Percentiles rank a stretch among this genome's conserved stretches.
These are phyloP conservation scores for Salix caprea DNA, from an alignment of 345 rosid genomes.

Conservation along the genomic window DNA sequence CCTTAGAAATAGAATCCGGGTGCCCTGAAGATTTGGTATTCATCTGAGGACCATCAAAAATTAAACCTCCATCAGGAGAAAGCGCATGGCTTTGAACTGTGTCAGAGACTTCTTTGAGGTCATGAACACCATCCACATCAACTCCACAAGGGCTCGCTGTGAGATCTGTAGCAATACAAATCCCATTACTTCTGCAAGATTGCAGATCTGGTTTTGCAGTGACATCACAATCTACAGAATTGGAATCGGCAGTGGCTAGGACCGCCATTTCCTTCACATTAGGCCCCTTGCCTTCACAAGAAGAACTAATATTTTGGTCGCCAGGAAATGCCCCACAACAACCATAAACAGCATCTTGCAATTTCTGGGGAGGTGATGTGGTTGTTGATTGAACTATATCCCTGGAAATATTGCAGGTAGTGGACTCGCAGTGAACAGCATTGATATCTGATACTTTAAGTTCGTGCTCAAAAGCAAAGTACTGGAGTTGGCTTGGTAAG, in stretches of 20 bases:
- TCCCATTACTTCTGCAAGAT: not conserved
- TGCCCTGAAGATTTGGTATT: slow-evolving; percentile 1
- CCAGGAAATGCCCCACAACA: not conserved
- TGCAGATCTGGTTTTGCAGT: not conserved
- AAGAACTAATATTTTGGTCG: not conserved
- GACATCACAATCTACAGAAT: not conserved
- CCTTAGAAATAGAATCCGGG: slow-evolving; percentile 4
- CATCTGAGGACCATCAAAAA: not conserved
- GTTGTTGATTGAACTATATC: slow-evolving; percentile 1
- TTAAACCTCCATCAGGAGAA: slow-evolving; percentile 5
- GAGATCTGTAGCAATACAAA: not conserved
- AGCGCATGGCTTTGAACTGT: not conserved
- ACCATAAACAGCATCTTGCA: not conserved
- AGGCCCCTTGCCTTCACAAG: not conserved
- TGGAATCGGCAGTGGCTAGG: not conserved
- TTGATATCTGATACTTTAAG: not conserved
- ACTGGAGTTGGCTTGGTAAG: not conserved
- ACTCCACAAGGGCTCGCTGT: not conserved
- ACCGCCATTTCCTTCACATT: not conserved
- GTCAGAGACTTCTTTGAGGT: not conserved
- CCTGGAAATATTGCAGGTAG: slow-evolving; percentile 1
- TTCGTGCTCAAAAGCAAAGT: not conserved
- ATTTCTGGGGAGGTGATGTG: not conserved
- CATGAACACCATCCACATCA: not conserved
- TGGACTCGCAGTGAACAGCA: not conserved